phyloP scores from a whole-genome alignment of 2,329 filamentous ascomycete genomes.

The Hypoxylon sp. region DNA sequence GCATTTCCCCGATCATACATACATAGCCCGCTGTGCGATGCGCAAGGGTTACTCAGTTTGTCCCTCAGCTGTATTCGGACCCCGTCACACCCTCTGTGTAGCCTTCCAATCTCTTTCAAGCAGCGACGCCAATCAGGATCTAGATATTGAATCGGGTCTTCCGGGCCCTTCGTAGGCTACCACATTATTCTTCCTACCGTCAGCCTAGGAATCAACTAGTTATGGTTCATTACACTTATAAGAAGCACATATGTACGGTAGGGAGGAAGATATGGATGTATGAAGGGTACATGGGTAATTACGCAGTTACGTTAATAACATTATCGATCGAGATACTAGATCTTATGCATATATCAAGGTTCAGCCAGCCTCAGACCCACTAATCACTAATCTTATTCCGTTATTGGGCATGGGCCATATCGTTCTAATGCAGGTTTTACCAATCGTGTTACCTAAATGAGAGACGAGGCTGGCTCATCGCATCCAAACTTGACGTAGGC shows the following conservation, averaged over 20 bases:
- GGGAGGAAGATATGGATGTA: too few relatives aligned
- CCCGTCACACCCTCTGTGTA: slow-evolving; percentile 34
- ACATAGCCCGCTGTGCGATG: slow-evolving; percentile 8
- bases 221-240: not conserved
- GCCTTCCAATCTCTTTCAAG: slow-evolving; percentile 35
- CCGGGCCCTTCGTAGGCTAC: slow-evolving; percentile 1
- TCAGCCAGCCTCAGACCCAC: slow-evolving; percentile 29
- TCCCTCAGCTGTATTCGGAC: slow-evolving; percentile 29
- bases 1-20: slow-evolving; percentile 16
- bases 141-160: slow-evolving; percentile 11
- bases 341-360: slow-evolving; percentile 18
- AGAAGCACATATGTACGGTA: not conserved
- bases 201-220: not conserved
- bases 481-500: slow-evolving; percentile 25
- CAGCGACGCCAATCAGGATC: slow-evolving; percentile 23
- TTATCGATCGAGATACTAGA: slow-evolving; percentile 3
- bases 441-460: slow-evolving; percentile 35
- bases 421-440: slow-evolving; percentile 30
- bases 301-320: not conserved
- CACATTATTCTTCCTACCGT: slow-evolving; percentile 1
- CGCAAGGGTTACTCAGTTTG: slow-evolving; percentile 10
- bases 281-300: not conserved
- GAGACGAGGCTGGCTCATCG: slow-evolving; percentile 36
- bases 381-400: slow-evolving; percentile 23
- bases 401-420: slow-evolving; percentile 22